These are phyloP conservation scores for Acanthamoeba culbertsoni DNA, from an alignment of 208 protist species.

Conservation along the genomic window DNA sequence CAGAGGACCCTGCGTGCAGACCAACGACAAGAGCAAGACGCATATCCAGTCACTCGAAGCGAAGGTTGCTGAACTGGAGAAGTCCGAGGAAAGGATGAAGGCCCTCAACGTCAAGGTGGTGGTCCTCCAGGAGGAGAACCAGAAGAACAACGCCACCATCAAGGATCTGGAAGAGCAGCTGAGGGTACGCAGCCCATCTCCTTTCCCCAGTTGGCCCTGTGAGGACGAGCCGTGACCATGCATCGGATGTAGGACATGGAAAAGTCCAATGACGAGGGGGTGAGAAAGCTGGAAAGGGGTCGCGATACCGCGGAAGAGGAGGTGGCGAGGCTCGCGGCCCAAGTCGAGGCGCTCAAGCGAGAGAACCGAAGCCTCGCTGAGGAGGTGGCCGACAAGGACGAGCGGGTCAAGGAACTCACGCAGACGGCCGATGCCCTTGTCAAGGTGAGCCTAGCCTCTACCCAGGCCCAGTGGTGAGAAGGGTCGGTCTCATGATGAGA, in stretches of 20 bases:
- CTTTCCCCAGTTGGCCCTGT: not conserved
- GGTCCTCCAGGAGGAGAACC: slow-evolving; percentile 2
- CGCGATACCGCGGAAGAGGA: not conserved
- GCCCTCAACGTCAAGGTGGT: not conserved
- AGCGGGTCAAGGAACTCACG: not conserved
- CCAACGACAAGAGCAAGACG: not conserved
- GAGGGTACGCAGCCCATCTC: not conserved
- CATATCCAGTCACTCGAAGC: not conserved
- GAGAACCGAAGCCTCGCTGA: not conserved
- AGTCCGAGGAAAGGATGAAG: slow-evolving; percentile 34
- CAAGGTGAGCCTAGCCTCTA: too few species aligned
- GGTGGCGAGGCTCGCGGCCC: not conserved
- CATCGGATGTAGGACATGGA: slow-evolving; percentile 8
- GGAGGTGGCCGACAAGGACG: not conserved
- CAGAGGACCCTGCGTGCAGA: not conserved
- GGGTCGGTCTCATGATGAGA: too few species aligned
- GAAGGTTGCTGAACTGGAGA: not conserved
- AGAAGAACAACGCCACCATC: not conserved
- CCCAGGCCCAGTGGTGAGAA: too few species aligned
- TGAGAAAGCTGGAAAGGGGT: not conserved
- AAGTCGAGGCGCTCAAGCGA: not conserved
- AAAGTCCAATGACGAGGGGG: not conserved
- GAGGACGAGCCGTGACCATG: not conserved
- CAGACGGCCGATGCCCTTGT: not conserved
- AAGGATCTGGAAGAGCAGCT: not conserved